Evolutionary conservation across 2,329 filamentous ascomycete genomes (phyloP).

Genomic region (Trichoderma citrinoviride): DNA sequence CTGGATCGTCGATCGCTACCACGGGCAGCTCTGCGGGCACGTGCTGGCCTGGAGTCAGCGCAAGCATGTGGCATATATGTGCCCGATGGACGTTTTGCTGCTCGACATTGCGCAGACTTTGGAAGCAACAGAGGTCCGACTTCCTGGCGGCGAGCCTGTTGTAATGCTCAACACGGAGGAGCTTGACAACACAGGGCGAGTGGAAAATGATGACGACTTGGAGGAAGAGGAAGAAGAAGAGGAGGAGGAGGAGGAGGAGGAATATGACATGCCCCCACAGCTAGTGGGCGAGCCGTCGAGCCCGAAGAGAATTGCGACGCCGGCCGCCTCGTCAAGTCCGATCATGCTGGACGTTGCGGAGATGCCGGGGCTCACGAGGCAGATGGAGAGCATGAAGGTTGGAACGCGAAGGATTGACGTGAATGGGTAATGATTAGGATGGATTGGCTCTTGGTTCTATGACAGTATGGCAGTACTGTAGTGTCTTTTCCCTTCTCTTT

Average conservation of each 20-base stretch:
- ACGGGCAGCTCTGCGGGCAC: conserved; percentile 83
- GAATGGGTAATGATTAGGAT: background rate
- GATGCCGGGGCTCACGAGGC: conserved; percentile 30
- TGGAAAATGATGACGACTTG: conserved; percentile 25
- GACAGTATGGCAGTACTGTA: background rate
- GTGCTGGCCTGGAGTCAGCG: conserved; percentile 83
- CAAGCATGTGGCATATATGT: conserved; percentile 84
- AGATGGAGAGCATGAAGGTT: conserved; percentile 36
- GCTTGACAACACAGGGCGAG: conserved; percentile 10
- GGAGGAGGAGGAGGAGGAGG: conserved; percentile 25
- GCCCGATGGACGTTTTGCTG: conserved; percentile 88
- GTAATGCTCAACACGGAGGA: conserved; percentile 31
- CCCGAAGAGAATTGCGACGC: conserved; percentile 23
- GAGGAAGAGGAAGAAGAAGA: conserved; percentile 24
- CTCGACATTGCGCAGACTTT: conserved; percentile 81
- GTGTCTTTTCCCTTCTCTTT: background rate
- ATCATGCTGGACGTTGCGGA: conserved; percentile 32
- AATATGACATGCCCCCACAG: conserved; percentile 15
- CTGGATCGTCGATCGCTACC: conserved; percentile 80
- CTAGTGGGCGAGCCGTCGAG: background rate
- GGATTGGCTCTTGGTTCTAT: background rate
- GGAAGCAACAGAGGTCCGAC: conserved; percentile 64
- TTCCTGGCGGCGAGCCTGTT: conserved; percentile 60
- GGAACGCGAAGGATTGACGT: conserved; percentile 23
- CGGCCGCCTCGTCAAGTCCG: conserved; percentile 30